These are phyloP conservation scores for Metschnikowia drakensbergensis DNA, from an alignment of 805 yeast species.

Conservation along the genomic window DNA sequence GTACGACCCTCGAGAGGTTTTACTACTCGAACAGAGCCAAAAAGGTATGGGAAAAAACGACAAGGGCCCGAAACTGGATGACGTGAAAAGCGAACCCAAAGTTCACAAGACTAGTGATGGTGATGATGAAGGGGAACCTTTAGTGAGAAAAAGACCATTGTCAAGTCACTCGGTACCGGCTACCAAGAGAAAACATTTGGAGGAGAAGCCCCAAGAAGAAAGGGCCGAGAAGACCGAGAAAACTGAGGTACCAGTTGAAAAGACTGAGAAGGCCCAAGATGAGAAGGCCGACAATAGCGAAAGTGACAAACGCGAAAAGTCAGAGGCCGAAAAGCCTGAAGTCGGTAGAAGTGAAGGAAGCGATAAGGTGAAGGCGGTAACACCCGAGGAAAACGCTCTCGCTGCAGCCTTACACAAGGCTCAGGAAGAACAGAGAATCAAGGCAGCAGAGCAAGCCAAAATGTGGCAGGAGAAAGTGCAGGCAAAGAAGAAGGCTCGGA, in stretches of 20 bases:
- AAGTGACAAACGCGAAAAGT: not conserved
- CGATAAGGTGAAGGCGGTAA: constrained; percentile 23
- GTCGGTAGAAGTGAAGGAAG: not conserved
- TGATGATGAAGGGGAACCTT: too few species aligned
- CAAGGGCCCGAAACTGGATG: not conserved
- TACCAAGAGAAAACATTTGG: not conserved
- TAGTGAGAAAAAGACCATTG: not conserved
- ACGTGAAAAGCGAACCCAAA: too few species aligned
- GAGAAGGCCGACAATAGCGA: not conserved
- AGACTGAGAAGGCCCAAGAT: not conserved
- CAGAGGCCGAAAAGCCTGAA: not conserved
- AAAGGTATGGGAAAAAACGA: too few species aligned
- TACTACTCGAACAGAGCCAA: constrained; percentile 26
- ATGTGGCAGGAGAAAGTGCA: constrained; percentile 42
- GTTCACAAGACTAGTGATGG: too few species aligned
- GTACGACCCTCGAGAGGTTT: constrained; percentile 55
- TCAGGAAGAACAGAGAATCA: constrained; percentile 35
- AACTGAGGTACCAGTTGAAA: not conserved
- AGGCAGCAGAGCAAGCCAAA: constrained; percentile 38
- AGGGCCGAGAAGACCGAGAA: not conserved
- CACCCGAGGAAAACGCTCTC: constrained; percentile 10
- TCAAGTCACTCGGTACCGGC: not conserved
- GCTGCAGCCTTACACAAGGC: constrained; percentile 27
- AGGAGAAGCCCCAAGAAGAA: not conserved
- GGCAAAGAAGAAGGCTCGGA: constrained; percentile 40